Conservation (phyloP, 2,329 filamentous ascomycete genomes). For the Grosmannia penicillata region DNA sequence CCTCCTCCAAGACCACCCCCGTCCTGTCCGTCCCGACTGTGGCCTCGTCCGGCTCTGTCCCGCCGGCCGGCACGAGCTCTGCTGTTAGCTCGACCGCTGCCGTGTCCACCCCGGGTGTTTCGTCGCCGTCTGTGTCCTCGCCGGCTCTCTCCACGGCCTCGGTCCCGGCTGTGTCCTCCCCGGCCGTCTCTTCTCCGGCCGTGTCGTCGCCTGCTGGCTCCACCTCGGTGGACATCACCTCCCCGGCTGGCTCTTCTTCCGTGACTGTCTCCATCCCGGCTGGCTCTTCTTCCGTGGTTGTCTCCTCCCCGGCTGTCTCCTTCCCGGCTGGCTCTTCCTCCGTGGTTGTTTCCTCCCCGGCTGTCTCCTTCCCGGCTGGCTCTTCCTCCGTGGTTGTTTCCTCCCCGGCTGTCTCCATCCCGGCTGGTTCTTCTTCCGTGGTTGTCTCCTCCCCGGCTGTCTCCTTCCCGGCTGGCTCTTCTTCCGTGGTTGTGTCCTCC, state of each 20-base stretch:
- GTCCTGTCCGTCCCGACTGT: neutral
- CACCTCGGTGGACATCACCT: neutral
- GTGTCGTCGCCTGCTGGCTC: neutral
- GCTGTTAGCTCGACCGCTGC: neutral
- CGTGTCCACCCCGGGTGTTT: neutral
- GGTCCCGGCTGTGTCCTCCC: neutral
- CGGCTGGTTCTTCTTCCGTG: neutral
- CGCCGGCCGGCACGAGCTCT: neutral
- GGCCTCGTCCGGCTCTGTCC: slow-evolving; percentile 9
- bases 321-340: slow-evolving; percentile 4
- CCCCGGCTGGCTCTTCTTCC: neutral
- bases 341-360: neutral
- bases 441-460: neutral
- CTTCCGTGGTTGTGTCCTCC: slow-evolving; percentile 6
- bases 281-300: neutral
- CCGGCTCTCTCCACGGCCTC: neutral
- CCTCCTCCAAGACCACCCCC: neutral
- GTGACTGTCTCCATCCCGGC: neutral
- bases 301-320: slow-evolving; percentile 5
- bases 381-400: neutral
- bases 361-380: neutral
- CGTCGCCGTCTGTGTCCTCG: neutral
- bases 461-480: neutral
- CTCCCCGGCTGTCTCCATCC: neutral
- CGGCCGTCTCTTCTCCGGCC: neutral